Base-by-base conservation (phyloP, 208 protist species). In the Trypanosoma avium region DNA sequence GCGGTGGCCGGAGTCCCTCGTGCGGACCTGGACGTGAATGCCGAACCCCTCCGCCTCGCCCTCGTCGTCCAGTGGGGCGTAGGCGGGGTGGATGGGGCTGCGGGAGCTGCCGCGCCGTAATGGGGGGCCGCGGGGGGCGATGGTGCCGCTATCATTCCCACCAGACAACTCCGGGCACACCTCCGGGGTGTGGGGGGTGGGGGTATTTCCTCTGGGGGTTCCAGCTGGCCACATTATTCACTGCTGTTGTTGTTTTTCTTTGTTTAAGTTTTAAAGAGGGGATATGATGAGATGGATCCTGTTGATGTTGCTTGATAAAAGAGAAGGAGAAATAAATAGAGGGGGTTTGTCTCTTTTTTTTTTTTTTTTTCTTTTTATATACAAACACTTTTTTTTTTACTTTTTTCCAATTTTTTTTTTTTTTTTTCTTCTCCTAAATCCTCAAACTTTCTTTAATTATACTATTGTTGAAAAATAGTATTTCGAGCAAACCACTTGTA, bases 21-120 rank as follows among this genome's bases (percentile, higher is more conserved):
- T 62, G 2, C 57, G 26, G 27, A 62, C 19, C 30, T 62, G 57
- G 1, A 62, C 45, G 9, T 62, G 40, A 17, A 62, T 12, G 30
- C 27, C 38, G 29, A 26, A 43, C 30, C n/a, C 43, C n/a, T 53
- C 57, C 22, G n/a, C 9, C 6, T 15, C 15, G 21, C 30, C 45
- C 2, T 21, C 7, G 29, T 22, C 19, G 13, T 50, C 57, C 42
- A 53, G 22, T 5, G 45, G 42, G 26, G 30, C 29, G 12, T 53
- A 43, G n/a, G 26, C 42, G 13, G 30, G 45, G 21, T 50, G 45
- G 6, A 62, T 19, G 1, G 4, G 6, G 27, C 30, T n/a, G 30
- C 45, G 45, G 12, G 26, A 42, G 13, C 9, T n/a, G 33, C 26
- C 57, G 35, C 45, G 43, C 2, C 2, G 26, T 10, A 1, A 13